These are phyloP conservation scores for Tetrahymena thermophila DNA, from an alignment of 73 alveolate species.

Conservation along the genomic window DNA sequence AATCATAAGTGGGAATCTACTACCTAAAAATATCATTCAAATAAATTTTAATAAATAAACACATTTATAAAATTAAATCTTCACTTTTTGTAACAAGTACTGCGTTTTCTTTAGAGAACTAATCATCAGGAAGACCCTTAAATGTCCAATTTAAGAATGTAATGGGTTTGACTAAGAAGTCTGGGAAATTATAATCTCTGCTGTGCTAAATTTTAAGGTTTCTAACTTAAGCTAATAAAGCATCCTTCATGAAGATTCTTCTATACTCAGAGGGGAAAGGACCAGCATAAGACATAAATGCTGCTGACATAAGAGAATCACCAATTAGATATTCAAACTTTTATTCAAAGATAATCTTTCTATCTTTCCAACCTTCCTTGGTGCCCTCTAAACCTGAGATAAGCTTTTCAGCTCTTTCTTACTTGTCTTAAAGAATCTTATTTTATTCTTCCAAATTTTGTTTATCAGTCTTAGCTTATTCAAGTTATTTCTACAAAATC, in stretches of 20 bases:
- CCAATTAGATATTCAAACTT: conserved; percentile 92
- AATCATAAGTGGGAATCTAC: conserved; percentile 85
- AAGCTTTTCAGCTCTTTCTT: conserved; percentile 97
- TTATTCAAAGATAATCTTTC: conserved; percentile 59
- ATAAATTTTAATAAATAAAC: not conserved
- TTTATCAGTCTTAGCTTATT: conserved; percentile 82
- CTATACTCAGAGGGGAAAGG: conserved; percentile 97
- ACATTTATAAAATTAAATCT: conserved; percentile 13
- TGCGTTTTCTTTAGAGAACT: conserved; percentile 93
- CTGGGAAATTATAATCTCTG: conserved; percentile 73
- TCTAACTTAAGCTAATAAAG: conserved; percentile 26
- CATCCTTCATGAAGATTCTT: conserved; percentile 52
- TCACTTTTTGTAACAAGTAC: conserved; percentile 79
- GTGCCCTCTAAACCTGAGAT: conserved; percentile 98
- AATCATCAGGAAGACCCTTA: conserved; percentile 93
- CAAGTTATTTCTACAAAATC: conserved; percentile 30
- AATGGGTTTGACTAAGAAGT: conserved; percentile 87
- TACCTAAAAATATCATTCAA: not conserved
- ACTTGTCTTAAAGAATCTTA: conserved; percentile 80
- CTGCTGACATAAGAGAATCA: conserved; percentile 98
- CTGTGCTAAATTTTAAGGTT: conserved; percentile 71
- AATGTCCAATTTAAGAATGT: conserved; percentile 84
- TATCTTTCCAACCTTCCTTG: conserved; percentile 92
- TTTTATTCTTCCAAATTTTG: conserved; percentile 77
- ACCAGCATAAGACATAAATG: conserved; percentile 97